Conservation (phyloP, 768 basidiomycete genomes). For the Leccinum subgranulosum region DNA sequence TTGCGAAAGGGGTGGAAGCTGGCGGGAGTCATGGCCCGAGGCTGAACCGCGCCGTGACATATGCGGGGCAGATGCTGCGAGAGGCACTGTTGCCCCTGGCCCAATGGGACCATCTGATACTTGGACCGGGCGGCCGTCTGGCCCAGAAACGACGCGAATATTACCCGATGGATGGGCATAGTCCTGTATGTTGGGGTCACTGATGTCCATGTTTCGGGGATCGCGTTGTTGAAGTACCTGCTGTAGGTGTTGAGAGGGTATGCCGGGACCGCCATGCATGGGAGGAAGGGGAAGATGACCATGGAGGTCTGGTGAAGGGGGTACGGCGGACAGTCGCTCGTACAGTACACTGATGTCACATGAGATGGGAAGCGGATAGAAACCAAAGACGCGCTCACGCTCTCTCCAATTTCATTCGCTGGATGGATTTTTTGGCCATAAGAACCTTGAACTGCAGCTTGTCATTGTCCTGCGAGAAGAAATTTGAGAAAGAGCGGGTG, state of each 20-base stretch:
- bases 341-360: slow-evolving; percentile 59
- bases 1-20: slow-evolving; percentile 47
- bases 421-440: slow-evolving; percentile 76
- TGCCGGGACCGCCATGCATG: slow-evolving; percentile 33
- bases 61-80: slow-evolving; percentile 35
- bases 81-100: slow-evolving; percentile 39
- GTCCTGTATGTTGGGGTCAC: slow-evolving; percentile 48
- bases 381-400: slow-evolving; percentile 55
- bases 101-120: slow-evolving; percentile 48
- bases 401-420: slow-evolving; percentile 84
- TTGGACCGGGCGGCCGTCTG: slow-evolving; percentile 49
- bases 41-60: slow-evolving; percentile 43
- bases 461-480: slow-evolving; percentile 71
- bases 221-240: slow-evolving; percentile 31
- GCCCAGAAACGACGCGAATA: slow-evolving; percentile 42
- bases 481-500: slow-evolving; percentile 1
- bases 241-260: slow-evolving; percentile 34
- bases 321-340: slow-evolving; percentile 65
- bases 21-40: slow-evolving; percentile 44
- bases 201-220: slow-evolving; percentile 41
- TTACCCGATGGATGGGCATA: slow-evolving; percentile 49
- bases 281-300: slow-evolving; percentile 36
- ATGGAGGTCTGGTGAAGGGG: slow-evolving; percentile 52
- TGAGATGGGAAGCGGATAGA: slow-evolving; percentile 25
- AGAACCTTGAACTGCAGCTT: slow-evolving; percentile 80